A percentile compares a stretch with the other conserved stretches of the same genome.
Evolutionary conservation across 2,329 filamentous ascomycete genomes (phyloP).

Genomic region (Biscogniauxia mediterranea): DNA sequence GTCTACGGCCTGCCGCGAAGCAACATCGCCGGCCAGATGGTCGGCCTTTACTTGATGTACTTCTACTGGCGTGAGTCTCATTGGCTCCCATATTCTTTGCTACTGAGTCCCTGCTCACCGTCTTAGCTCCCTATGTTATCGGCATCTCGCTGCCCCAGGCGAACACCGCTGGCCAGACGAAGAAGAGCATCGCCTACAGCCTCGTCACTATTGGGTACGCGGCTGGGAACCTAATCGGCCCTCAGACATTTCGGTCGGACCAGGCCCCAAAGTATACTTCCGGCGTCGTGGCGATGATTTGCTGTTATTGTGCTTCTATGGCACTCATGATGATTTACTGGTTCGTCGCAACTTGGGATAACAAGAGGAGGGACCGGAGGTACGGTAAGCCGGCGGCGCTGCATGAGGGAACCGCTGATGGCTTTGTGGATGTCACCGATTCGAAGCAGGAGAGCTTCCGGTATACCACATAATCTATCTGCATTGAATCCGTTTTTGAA

Average conservation of each 20-base stretch:
- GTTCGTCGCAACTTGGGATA: constrained; percentile 25
- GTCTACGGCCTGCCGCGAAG: constrained; percentile 23
- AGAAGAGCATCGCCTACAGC: constrained; percentile 39
- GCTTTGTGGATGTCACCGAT: constrained; percentile 24
- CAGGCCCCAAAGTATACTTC: constrained; percentile 39
- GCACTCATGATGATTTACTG: constrained; percentile 33
- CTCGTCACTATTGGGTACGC: constrained; percentile 40
- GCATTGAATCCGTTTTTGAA: neutral
- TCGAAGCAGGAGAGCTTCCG: constrained; percentile 27
- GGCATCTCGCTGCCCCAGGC: constrained; percentile 28
- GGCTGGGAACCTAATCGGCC: constrained; percentile 41
- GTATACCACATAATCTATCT: constrained; percentile 22
- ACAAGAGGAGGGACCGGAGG: constrained; percentile 24
- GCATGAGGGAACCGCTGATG: constrained; percentile 20
- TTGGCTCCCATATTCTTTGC: neutral
- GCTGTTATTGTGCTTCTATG: constrained; percentile 35
- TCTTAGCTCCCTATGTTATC: constrained; percentile 27
- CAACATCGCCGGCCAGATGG: constrained; percentile 38
- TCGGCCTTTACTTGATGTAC: constrained; percentile 40
- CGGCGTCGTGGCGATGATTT: constrained; percentile 37
- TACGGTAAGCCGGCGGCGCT: constrained; percentile 22
- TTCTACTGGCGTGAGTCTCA: constrained; percentile 35
- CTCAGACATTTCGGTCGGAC: constrained; percentile 38
- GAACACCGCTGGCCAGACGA: constrained; percentile 34
- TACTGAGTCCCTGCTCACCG: neutral